Conservation (phyloP, 106 monocot species). For the Hemerocallis citrina region DNA sequence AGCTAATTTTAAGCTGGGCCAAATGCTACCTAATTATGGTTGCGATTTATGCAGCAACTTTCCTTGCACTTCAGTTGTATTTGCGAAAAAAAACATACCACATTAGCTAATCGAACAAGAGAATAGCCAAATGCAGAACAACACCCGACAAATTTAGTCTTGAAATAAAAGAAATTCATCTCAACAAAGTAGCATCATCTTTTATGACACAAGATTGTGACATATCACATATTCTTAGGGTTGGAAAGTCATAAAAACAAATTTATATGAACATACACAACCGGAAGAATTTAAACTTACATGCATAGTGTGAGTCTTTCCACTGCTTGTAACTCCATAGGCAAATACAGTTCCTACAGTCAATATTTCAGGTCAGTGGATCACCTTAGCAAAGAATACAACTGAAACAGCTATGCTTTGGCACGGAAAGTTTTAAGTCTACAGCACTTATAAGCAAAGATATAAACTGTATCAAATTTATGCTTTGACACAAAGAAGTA, state of each 20-base stretch:
- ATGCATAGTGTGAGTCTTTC: slow-evolving; percentile 98
- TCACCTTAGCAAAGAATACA: neutral
- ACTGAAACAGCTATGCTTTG: neutral
- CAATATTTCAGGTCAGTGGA: neutral
- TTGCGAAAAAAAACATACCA: too few relatives aligned
- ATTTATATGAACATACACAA: neutral
- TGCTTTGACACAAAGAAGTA: neutral
- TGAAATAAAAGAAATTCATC: neutral
- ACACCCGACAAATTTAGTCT: neutral
- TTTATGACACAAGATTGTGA: neutral
- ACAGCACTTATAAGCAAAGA: neutral
- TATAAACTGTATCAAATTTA: neutral
- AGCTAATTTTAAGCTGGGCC: too few relatives aligned
- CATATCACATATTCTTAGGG: neutral
- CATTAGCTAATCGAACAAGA: neutral
- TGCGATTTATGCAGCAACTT: too few relatives aligned
- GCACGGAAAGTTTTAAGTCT: too few relatives aligned
- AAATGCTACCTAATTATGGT: too few relatives aligned
- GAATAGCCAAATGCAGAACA: neutral
- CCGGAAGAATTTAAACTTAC: slow-evolving; percentile 36
- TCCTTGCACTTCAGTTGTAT: too few relatives aligned
- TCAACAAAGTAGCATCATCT: neutral
- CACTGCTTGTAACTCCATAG: slow-evolving; percentile 97
- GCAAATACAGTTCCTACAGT: slow-evolving; percentile 90
- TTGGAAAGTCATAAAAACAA: neutral